Evolutionary conservation across 139 green algal genomes (phyloP).

Genomic region (Chlamydomonas sp.): DNA sequence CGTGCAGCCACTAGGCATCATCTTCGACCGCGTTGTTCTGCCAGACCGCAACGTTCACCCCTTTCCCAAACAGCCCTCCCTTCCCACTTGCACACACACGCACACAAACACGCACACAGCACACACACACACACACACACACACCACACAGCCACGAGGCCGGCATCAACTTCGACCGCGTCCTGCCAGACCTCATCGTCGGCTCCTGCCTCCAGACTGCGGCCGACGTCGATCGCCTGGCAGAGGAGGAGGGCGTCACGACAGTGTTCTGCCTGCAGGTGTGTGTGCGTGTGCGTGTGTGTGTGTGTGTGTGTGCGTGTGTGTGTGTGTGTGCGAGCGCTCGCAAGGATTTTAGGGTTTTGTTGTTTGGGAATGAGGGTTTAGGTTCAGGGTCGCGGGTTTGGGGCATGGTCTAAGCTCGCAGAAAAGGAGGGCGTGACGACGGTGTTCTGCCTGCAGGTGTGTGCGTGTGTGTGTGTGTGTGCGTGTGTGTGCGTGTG

Average conservation of each 20-base stretch:
- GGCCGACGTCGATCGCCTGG: constrained; percentile 68
- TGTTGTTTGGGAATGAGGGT: neutral
- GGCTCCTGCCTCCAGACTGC: constrained; percentile 74
- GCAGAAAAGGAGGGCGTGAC: constrained; percentile 60
- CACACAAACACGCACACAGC: too few relatives aligned
- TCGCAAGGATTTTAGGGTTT: too few relatives aligned
- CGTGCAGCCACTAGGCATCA: too few relatives aligned
- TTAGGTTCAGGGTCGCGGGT: neutral
- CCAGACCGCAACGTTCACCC: too few relatives aligned
- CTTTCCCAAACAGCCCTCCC: too few relatives aligned
- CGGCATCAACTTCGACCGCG: constrained; percentile 83
- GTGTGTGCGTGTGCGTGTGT: neutral
- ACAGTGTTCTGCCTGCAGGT: constrained; percentile 76
- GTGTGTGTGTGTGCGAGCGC: too few relatives aligned
- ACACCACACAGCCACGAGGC: constrained; percentile 82
- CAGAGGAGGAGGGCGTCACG: constrained; percentile 58
- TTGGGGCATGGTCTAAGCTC: constrained; percentile 28
- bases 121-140: too few relatives aligned
- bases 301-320: constrained; percentile 9
- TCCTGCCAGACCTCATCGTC: constrained; percentile 86
- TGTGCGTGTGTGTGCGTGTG: constrained; percentile 6
- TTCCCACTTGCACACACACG: too few relatives aligned
- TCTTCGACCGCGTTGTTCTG: too few relatives aligned
- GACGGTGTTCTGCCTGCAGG: constrained; percentile 74
- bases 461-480: constrained; percentile 7